Conservation (phyloP, 164 flowering plant genomes). For the Aristolochia fimbriata region DNA sequence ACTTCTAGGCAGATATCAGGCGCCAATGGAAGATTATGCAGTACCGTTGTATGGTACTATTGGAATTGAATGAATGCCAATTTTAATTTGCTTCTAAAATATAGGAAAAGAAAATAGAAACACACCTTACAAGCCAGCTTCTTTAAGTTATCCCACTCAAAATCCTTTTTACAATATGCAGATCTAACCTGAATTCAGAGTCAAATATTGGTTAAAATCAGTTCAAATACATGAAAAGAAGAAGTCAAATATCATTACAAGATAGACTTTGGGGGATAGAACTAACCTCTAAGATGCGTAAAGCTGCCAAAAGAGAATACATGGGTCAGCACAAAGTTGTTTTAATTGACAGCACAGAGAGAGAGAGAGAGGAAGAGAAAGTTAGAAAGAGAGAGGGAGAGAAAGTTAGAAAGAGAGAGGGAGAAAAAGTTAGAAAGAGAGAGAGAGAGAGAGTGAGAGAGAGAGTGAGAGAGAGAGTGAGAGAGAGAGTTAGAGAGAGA, state of each 20-base stretch:
- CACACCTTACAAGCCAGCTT: constrained; percentile 49
- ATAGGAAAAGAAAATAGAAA: neutral
- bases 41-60: neutral
- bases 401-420: neutral
- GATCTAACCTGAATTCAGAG: constrained; percentile 56
- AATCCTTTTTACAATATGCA: constrained; percentile 73
- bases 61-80: neutral
- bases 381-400: too few relatives aligned
- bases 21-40: neutral
- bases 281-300: constrained; percentile 82
- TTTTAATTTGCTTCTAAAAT: neutral
- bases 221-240: neutral
- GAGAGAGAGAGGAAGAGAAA: neutral
- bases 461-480: too few relatives aligned
- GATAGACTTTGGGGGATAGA: neutral
- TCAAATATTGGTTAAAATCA: neutral
- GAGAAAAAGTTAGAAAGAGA: too few relatives aligned
- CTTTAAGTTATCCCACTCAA: constrained; percentile 91
- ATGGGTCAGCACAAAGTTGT: neutral
- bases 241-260: neutral
- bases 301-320: constrained; percentile 28
- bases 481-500: neutral
- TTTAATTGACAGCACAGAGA: neutral
- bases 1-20: neutral
- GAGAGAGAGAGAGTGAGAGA: neutral